Evolutionary conservation across 2,329 filamentous ascomycete genomes (phyloP).

Genomic region (Aspergillus unguis): DNA sequence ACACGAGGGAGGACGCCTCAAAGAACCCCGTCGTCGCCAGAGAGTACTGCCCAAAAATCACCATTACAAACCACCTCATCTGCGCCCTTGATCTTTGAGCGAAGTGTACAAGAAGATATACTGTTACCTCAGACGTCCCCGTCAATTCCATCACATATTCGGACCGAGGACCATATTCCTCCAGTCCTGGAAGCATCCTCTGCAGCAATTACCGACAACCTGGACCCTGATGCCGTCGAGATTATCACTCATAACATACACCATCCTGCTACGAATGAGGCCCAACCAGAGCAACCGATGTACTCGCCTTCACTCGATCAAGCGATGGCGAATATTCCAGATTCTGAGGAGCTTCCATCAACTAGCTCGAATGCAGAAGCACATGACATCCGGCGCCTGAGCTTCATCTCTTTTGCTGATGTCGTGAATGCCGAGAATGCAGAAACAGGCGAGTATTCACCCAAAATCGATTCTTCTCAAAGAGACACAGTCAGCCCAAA

Average conservation of each 20-base stretch:
- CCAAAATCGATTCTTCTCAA: conserved; percentile 68
- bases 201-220: conserved; percentile 78
- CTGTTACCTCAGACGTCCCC: conserved; percentile 67
- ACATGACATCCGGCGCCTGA: conserved; percentile 75
- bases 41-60: neutral
- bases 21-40: conserved; percentile 5
- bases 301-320: conserved; percentile 49
- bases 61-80: conserved; percentile 70
- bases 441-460: conserved; percentile 41
- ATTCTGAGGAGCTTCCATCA: conserved; percentile 52
- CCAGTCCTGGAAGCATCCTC: conserved; percentile 88
- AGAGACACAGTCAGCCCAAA: conserved; percentile 2
- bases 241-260: conserved; percentile 85
- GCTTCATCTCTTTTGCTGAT: conserved; percentile 95
- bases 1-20: neutral
- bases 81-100: conserved; percentile 82
- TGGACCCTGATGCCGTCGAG: conserved; percentile 86
- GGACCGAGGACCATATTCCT: conserved; percentile 91
- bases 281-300: conserved; percentile 45
- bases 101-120: conserved; percentile 81
- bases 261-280: conserved; percentile 69
- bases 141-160: conserved; percentile 88
- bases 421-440: conserved; percentile 72
- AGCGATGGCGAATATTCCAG: conserved; percentile 52
- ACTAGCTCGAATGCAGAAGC: conserved; percentile 76